Evolutionary conservation across 2,329 filamentous ascomycete genomes (phyloP).

Genomic region (Fusarium albosuccineum): DNA sequence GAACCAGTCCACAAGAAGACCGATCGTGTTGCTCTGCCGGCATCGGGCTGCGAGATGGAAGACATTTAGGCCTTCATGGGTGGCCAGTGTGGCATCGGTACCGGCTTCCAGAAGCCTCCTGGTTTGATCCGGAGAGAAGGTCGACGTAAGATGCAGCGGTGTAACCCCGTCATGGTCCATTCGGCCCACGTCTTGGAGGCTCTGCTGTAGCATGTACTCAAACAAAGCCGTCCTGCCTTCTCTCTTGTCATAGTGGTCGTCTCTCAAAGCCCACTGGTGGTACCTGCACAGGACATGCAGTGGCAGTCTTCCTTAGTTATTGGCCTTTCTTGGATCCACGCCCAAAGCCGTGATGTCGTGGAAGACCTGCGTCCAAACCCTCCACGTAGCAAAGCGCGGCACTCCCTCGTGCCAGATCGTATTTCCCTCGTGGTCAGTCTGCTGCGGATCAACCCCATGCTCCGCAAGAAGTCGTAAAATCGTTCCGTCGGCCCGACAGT

Average conservation of each 20-base stretch:
- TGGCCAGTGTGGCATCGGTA: slow-evolving; percentile 49
- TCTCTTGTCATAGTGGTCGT: not conserved
- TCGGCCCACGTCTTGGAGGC: not conserved
- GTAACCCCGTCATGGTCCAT: slow-evolving; percentile 23
- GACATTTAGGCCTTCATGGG: slow-evolving; percentile 51
- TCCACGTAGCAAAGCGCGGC: not conserved
- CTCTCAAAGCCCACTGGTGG: not conserved
- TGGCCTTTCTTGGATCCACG: not conserved
- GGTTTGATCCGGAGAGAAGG: slow-evolving; percentile 21
- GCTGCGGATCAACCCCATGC: slow-evolving; percentile 2
- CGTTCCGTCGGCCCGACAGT: not conserved
- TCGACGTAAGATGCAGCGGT: not conserved
- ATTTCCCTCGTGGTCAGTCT: slow-evolving; percentile 6
- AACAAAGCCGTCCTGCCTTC: not conserved
- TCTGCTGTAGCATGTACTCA: not conserved
- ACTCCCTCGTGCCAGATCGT: slow-evolving; percentile 6
- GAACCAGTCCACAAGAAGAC: slow-evolving; percentile 40
- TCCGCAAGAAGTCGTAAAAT: not conserved
- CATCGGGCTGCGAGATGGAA: slow-evolving; percentile 55
- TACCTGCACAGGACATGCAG: slow-evolving; percentile 9
- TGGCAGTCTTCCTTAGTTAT: not conserved
- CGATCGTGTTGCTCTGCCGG: slow-evolving; percentile 50
- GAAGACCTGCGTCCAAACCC: not conserved
- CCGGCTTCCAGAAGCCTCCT: slow-evolving; percentile 52
- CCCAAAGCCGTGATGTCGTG: slow-evolving; percentile 4